A percentile compares a stretch with the other conserved stretches of the same genome.
Evolutionary conservation across 768 basidiomycete genomes (phyloP).

Genomic region (Sporobolomyces pararoseus): DNA sequence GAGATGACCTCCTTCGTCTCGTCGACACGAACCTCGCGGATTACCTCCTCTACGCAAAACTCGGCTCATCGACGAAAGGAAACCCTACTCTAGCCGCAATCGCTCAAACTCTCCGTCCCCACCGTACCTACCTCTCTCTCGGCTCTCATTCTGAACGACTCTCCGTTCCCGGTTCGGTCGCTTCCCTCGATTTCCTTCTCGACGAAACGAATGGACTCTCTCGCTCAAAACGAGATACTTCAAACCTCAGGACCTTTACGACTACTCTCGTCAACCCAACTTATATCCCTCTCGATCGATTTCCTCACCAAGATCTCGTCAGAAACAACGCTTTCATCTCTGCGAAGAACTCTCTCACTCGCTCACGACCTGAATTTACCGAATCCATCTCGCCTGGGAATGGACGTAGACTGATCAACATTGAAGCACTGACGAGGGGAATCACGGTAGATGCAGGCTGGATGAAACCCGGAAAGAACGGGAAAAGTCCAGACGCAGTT

Average conservation of each 20-base stretch:
- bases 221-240: background rate
- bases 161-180: conserved; percentile 9
- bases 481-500: conserved; percentile 34
- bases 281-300: conserved; percentile 37
- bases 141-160: conserved; percentile 35
- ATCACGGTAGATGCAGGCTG: conserved; percentile 24
- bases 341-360: conserved; percentile 19
- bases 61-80: background rate
- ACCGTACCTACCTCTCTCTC: conserved; percentile 35
- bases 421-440: conserved; percentile 29
- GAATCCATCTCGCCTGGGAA: background rate
- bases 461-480: conserved; percentile 21
- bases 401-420: conserved; percentile 18
- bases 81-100: background rate
- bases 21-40: conserved; percentile 19
- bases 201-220: conserved; percentile 2
- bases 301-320: conserved; percentile 40
- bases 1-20: conserved; percentile 22
- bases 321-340: conserved; percentile 33
- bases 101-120: conserved; percentile 14
- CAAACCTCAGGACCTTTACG: conserved; percentile 33
- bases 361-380: conserved; percentile 5
- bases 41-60: background rate
- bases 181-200: conserved; percentile 31
- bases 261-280: conserved; percentile 36